Percentiles rank a stretch among this genome's conserved stretches.
These are phyloP conservation scores for Kodamaea sp. DNA, from an alignment of 1,139 yeast species.

Conservation along the genomic window DNA sequence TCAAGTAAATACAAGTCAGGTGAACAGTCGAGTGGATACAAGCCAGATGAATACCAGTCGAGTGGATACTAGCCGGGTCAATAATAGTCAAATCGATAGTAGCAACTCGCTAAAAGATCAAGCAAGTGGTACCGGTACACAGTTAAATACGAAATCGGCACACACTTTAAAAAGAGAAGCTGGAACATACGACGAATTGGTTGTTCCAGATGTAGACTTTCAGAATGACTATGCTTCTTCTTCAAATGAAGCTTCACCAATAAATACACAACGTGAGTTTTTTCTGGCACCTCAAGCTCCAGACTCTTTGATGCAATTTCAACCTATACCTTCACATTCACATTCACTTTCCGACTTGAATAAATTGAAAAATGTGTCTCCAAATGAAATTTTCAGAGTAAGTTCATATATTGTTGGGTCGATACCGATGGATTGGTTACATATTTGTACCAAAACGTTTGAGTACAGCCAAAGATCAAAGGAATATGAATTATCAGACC, in stretches of 20 bases:
- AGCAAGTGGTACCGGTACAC: too few species aligned
- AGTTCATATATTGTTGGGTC: constrained; percentile 19
- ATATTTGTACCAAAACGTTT: constrained; percentile 26
- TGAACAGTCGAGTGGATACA: too few species aligned
- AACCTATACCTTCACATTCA: not conserved
- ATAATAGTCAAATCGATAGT: too few species aligned
- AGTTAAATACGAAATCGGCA: too few species aligned
- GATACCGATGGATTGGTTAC: constrained; percentile 23
- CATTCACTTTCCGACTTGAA: not conserved
- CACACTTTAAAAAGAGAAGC: too few species aligned
- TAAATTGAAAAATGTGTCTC: constrained; percentile 6
- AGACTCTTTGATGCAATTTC: not conserved
- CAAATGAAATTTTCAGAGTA: constrained; percentile 15
- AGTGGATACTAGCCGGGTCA: too few species aligned
- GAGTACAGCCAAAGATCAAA: constrained; percentile 5
- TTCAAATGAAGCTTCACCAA: not conserved
- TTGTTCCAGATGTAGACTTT: constrained; percentile 7
- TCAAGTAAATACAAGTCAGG: too few species aligned
- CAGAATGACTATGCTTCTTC: constrained; percentile 6
- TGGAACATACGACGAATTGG: not conserved
- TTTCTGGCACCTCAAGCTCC: too few species aligned
- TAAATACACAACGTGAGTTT: too few species aligned
- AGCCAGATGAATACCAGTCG: too few species aligned
- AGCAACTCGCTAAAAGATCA: too few species aligned
- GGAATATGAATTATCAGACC: constrained; percentile 19